These are phyloP conservation scores for Gossypium anomalum DNA, from an alignment of 345 rosid genomes.

Conservation along the genomic window DNA sequence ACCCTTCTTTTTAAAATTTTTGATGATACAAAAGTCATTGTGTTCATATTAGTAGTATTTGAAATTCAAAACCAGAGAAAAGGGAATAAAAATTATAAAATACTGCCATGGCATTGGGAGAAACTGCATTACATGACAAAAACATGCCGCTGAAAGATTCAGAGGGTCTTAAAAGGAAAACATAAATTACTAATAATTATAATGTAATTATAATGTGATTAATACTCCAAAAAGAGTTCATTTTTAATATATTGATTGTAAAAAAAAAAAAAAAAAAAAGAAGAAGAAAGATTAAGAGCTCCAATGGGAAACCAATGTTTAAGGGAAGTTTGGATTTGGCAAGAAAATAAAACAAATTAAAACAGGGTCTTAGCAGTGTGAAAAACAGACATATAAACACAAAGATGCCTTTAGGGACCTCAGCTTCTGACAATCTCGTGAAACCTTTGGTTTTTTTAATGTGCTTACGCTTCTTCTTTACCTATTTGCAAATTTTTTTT, in stretches of 20 bases:
- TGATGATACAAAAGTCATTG: background rate
- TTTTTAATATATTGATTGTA: background rate
- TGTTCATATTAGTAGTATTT: constrained; percentile 6
- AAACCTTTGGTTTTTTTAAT: constrained; percentile 13
- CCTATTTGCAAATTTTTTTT: too few relatives aligned
- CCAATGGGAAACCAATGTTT: background rate
- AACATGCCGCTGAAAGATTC: constrained; percentile 28
- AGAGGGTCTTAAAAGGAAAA: constrained; percentile 12
- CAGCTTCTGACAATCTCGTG: constrained; percentile 33
- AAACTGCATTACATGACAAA: constrained; percentile 45
- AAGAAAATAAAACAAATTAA: background rate
- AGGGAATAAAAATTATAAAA: background rate
- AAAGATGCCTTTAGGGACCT: constrained; percentile 25
- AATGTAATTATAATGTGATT: background rate
- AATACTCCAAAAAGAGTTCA: background rate
- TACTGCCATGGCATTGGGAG: constrained; percentile 40
- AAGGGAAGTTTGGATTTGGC: background rate
- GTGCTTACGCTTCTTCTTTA: background rate
- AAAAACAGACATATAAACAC: background rate
- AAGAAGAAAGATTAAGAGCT: background rate
- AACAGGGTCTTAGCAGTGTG: background rate
- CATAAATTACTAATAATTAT: background rate
- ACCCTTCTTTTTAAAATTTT: too few relatives aligned
- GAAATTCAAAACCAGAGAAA: constrained; percentile 5
- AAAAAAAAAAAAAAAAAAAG: background rate